These are phyloP conservation scores for Talaromyces atroroseus DNA, from an alignment of 2,329 filamentous ascomycete species.

Conservation along the genomic window DNA sequence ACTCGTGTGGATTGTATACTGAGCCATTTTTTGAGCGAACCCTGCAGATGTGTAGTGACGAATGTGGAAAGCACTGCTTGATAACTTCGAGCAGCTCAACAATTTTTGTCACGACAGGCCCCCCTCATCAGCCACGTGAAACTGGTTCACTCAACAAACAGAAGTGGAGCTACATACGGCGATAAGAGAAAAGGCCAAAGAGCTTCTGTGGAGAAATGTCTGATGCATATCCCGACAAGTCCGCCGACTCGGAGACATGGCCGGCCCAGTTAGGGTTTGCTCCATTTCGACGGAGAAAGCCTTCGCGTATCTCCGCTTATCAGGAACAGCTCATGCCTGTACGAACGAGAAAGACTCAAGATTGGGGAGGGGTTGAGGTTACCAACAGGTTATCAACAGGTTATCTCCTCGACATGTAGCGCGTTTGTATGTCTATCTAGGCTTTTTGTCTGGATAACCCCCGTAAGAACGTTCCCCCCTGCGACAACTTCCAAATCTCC, in stretches of 20 bases:
- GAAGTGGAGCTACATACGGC: neutral
- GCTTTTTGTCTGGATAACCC: too few relatives aligned
- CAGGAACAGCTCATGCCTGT: neutral
- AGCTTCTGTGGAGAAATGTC: neutral
- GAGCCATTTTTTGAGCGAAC: neutral
- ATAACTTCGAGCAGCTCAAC: neutral
- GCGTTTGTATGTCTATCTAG: too few relatives aligned
- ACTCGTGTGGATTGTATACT: neutral
- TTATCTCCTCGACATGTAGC: too few relatives aligned
- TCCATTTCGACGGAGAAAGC: neutral
- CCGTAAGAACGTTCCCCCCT: too few relatives aligned
- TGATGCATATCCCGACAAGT: neutral
- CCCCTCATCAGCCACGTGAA: neutral
- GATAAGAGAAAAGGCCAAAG: neutral
- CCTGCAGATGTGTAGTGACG: too few relatives aligned
- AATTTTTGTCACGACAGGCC: neutral
- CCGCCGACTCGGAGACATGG: too few relatives aligned
- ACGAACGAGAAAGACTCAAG: neutral
- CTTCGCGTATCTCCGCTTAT: neutral
- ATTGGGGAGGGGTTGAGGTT: too few relatives aligned
- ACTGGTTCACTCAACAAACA: neutral
- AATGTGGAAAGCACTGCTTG: too few relatives aligned
- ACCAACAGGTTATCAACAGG: too few relatives aligned
- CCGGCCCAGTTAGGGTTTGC: neutral
- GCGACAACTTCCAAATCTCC: too few relatives aligned